phyloP scores from a whole-genome alignment of 1,139 yeast genomes.

The Tardiomyces blankii region DNA sequence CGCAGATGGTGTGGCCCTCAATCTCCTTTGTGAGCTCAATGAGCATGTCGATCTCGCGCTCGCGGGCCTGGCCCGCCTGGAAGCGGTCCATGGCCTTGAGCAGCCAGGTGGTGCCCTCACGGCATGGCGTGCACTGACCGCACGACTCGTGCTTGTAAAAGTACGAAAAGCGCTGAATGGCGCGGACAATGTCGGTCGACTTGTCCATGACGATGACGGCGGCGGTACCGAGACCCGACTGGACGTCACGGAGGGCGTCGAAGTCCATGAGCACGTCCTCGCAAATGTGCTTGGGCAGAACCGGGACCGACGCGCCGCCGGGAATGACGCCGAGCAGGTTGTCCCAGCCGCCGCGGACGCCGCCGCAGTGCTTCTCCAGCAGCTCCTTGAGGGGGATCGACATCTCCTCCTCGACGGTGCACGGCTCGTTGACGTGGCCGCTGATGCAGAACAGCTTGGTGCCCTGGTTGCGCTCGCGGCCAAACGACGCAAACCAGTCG shows the following conservation, averaged over 20 bases:
- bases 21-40: constrained; percentile 72
- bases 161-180: constrained; percentile 71
- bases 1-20: constrained; percentile 87
- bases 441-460: constrained; percentile 77
- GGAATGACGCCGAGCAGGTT: constrained; percentile 77
- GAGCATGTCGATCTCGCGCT: constrained; percentile 72
- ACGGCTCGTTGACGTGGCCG: constrained; percentile 84
- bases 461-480: constrained; percentile 75
- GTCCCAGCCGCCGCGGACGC: constrained; percentile 87
- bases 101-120: constrained; percentile 88
- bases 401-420: constrained; percentile 91
- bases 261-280: constrained; percentile 70
- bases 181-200: constrained; percentile 71
- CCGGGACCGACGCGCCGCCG: constrained; percentile 82
- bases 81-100: constrained; percentile 76
- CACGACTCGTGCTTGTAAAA: constrained; percentile 87
- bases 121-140: constrained; percentile 91
- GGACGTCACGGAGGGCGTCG: constrained; percentile 74
- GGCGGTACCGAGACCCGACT: constrained; percentile 84
- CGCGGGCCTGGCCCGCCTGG: constrained; percentile 64
- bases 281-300: constrained; percentile 57
- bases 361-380: constrained; percentile 81
- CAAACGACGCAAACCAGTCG: constrained; percentile 72
- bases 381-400: constrained; percentile 74
- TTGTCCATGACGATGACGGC: constrained; percentile 87